phyloP scores from a whole-genome alignment of 345 rosid genomes.

The Gossypium herbaceum region DNA sequence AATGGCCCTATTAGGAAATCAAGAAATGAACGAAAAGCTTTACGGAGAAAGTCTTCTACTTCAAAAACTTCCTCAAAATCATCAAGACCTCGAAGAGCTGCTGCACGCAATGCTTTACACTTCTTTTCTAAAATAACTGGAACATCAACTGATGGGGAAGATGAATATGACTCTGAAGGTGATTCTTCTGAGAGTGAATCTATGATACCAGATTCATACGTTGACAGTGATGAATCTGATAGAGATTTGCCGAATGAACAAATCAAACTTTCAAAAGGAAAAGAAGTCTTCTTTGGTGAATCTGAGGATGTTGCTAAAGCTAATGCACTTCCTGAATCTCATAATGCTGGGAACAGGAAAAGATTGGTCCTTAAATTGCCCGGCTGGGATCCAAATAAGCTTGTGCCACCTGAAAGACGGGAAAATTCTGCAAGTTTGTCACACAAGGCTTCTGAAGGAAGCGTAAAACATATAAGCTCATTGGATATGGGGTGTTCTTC shows the following conservation, averaged over 20 bases:
- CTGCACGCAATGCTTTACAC: conserved; percentile 87
- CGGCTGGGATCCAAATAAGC: conserved; percentile 47
- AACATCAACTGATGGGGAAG: conserved; percentile 68
- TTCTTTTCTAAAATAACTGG: conserved; percentile 83
- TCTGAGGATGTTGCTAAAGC: conserved; percentile 39
- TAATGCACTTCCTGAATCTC: conserved; percentile 40
- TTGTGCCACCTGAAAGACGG: conserved; percentile 28
- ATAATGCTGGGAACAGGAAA: conserved; percentile 48
- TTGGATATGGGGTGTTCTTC: conserved; percentile 27
- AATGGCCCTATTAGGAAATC: conserved; percentile 45
- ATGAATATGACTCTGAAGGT: conserved; percentile 63
- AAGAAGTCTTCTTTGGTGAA: conserved; percentile 49
- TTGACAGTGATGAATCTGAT: conserved; percentile 65
- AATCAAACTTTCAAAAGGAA: conserved; percentile 64
- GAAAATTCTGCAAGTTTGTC: conserved; percentile 42
- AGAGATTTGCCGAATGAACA: conserved; percentile 44
- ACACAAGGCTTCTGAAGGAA: conserved; percentile 31
- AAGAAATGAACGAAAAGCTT: conserved; percentile 50
- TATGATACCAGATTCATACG: conserved; percentile 45
- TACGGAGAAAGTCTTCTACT: conserved; percentile 55
- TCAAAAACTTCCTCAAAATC: conserved; percentile 65
- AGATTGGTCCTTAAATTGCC: conserved; percentile 83
- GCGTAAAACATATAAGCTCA: conserved; percentile 26
- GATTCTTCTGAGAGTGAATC: conserved; percentile 74
- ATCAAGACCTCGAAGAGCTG: conserved; percentile 88